A percentile compares a stretch with the other conserved stretches of the same genome.
Evolutionary conservation across 345 rosid genomes (phyloP).

Genomic region (Aquilaria sinensis): DNA sequence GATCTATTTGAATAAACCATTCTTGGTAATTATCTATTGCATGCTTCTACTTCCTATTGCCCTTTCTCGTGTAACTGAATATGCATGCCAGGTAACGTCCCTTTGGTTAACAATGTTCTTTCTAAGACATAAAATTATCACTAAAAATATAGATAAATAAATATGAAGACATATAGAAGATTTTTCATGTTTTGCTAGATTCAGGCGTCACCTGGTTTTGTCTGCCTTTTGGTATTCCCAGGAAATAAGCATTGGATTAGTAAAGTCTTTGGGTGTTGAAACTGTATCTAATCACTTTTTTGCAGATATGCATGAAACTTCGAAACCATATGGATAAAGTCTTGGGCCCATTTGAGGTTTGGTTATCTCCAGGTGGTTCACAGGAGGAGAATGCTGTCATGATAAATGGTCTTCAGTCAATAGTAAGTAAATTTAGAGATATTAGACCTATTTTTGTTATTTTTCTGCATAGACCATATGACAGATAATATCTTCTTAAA

Average conservation of each 20-base stretch:
- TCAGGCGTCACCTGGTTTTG: too few species aligned
- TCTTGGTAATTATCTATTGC: slow-evolving; percentile 36
- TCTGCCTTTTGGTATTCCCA: too few species aligned
- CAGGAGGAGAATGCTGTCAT: slow-evolving; percentile 57
- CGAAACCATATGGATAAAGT: slow-evolving; percentile 67
- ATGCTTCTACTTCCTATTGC: too few species aligned
- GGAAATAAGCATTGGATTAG: too few species aligned
- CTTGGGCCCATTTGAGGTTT: slow-evolving; percentile 80
- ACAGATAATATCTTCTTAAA: neutral
- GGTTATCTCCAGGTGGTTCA: slow-evolving; percentile 52
- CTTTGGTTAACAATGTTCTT: too few species aligned
- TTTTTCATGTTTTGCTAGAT: too few species aligned
- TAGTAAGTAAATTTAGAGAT: slow-evolving; percentile 40
- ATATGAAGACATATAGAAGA: too few species aligned
- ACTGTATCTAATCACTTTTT: slow-evolving; percentile 16
- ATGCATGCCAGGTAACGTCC: too few species aligned
- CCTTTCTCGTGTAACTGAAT: too few species aligned
- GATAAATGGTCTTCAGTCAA: slow-evolving; percentile 73
- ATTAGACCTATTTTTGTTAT: slow-evolving; percentile 1
- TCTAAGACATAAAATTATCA: too few species aligned
- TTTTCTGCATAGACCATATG: neutral
- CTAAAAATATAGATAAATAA: too few species aligned
- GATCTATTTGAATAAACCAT: slow-evolving; percentile 62
- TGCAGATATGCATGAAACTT: slow-evolving; percentile 69
- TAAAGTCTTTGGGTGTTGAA: slow-evolving; percentile 11